These are phyloP conservation scores for Oldenlandia corymbosa DNA, from an alignment of 257 asterid genomes.

Conservation along the genomic window DNA sequence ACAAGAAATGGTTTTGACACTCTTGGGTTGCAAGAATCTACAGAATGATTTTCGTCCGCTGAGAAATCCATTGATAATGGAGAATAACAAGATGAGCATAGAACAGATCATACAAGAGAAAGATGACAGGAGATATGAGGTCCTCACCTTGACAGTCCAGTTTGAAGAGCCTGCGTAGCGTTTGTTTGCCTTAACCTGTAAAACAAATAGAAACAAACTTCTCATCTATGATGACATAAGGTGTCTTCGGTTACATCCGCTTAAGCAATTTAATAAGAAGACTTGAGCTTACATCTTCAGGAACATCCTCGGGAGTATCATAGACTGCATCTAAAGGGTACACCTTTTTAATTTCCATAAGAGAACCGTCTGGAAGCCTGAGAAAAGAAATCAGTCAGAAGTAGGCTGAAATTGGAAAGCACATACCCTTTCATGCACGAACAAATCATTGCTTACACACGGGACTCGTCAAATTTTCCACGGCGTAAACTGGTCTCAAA, in stretches of 20 bases:
- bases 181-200: conserved; percentile 81
- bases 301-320: conserved; percentile 90
- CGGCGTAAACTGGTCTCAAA: conserved; percentile 87
- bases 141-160: conserved; percentile 93
- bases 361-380: conserved; percentile 95
- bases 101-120: not conserved
- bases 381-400: conserved; percentile 14
- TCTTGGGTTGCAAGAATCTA: not conserved
- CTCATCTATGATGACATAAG: not conserved
- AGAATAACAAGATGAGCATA: not conserved
- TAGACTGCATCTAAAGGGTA: conserved; percentile 93
- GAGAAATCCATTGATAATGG: not conserved
- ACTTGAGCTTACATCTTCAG: conserved; percentile 68
- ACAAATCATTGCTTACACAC: conserved; percentile 43
- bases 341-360: conserved; percentile 86
- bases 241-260: not conserved
- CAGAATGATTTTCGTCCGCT: not conserved
- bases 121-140: not conserved
- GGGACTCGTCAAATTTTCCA: conserved; percentile 92
- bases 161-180: conserved; percentile 83
- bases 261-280: not conserved
- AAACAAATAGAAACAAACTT: conserved; percentile 9
- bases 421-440: not conserved
- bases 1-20: not conserved
- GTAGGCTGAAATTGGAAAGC: conserved; percentile 11